phyloP scores from a whole-genome alignment of 352 stramenopile genomes.

The Phytophthora citricola region DNA sequence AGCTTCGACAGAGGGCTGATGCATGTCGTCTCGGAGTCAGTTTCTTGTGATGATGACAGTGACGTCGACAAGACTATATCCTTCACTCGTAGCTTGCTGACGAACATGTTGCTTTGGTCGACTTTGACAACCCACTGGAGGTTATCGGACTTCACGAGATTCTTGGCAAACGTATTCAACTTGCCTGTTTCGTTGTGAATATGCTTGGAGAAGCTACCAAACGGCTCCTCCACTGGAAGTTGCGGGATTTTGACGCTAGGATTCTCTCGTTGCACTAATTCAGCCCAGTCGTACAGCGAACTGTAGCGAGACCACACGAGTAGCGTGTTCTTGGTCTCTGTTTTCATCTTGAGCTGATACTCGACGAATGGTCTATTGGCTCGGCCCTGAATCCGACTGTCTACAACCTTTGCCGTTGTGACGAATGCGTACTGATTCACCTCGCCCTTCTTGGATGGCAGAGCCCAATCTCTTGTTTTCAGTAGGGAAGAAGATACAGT shows the following conservation, averaged over 20 bases:
- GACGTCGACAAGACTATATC: neutral
- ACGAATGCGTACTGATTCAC: conserved; percentile 7
- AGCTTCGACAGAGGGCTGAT: conserved; percentile 6
- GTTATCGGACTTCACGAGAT: conserved; percentile 51
- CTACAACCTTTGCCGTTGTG: conserved; percentile 14
- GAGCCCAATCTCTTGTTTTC: conserved; percentile 17
- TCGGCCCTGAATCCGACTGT: conserved; percentile 15
- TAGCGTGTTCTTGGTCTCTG: conserved; percentile 14
- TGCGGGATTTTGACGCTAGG: conserved; percentile 46
- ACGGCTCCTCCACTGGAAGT: conserved; percentile 61
- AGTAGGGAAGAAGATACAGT: conserved; percentile 1
- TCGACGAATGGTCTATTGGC: conserved; percentile 16
- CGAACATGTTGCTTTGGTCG: conserved; percentile 15
- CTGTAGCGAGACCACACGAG: conserved; percentile 23
- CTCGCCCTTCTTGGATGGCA: conserved; percentile 9
- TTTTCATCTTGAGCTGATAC: conserved; percentile 23
- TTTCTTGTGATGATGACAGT: too few species aligned
- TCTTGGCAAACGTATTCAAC: conserved; percentile 61
- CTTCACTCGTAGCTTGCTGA: conserved; percentile 13
- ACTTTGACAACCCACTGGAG: conserved; percentile 53
- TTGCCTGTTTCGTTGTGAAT: conserved; percentile 55
- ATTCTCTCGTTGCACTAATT: conserved; percentile 10
- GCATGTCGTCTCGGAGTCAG: too few species aligned
- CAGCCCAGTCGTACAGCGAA: conserved; percentile 14
- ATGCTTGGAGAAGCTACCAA: conserved; percentile 63